phyloP scores from a whole-genome alignment of 2,329 filamentous ascomycete species.

The Plenodomus biglobosus region DNA sequence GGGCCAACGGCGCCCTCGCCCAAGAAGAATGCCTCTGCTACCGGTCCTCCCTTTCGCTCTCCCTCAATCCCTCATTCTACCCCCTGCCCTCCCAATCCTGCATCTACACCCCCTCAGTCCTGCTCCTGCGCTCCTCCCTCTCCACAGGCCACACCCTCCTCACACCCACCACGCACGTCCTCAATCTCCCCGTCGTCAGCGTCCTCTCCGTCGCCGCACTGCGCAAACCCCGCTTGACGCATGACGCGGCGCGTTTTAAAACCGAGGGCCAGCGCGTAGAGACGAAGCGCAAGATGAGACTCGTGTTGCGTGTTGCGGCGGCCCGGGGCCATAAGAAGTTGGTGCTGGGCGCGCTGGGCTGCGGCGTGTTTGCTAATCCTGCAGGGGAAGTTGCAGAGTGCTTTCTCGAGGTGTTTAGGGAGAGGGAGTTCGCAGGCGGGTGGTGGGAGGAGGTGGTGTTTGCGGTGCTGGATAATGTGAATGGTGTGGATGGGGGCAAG shows the following conservation, averaged over 20 bases:
- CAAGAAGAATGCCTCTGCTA: conserved; percentile 72
- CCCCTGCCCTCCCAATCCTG: conserved; percentile 55
- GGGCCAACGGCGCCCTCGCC: conserved; percentile 61
- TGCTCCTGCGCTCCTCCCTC: conserved; percentile 59
- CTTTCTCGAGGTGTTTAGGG: conserved; percentile 62
- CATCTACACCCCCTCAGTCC: conserved; percentile 62
- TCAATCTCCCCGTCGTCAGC: conserved; percentile 55
- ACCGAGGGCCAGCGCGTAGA: conserved; percentile 50
- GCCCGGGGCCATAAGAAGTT: conserved; percentile 58
- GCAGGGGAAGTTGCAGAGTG: conserved; percentile 62
- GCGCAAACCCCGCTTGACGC: conserved; percentile 42
- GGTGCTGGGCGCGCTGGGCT: conserved; percentile 69
- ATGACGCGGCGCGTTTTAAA: conserved; percentile 14
- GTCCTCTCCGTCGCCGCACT: conserved; percentile 64
- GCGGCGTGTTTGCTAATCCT: conserved; percentile 67
- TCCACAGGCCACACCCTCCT: conserved; percentile 53
- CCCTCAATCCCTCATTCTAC: conserved; percentile 55
- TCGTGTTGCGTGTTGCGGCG: conserved; percentile 63
- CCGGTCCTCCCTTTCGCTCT: conserved; percentile 57
- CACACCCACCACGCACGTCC: conserved; percentile 27
- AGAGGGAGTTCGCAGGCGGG: conserved; percentile 63
- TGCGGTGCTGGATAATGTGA: conserved; percentile 56
- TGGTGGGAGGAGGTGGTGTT: conserved; percentile 69
- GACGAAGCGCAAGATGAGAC: conserved; percentile 65
- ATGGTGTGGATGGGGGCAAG: conserved; percentile 25